phyloP scores from a whole-genome alignment of 208 protist genomes.

The Balamuthia mandrillaris region DNA sequence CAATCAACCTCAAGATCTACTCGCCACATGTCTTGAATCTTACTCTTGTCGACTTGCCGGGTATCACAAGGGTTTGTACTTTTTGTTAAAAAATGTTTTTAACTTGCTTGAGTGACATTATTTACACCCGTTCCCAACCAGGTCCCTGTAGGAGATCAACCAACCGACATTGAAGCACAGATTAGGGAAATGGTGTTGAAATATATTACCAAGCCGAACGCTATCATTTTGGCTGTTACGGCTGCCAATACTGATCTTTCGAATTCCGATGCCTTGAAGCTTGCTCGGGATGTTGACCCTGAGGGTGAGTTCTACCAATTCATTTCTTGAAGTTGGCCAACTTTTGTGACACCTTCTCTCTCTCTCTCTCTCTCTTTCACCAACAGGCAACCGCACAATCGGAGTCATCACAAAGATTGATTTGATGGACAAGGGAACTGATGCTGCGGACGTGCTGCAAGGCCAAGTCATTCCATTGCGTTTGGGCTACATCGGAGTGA shows the following conservation, averaged over 20 bases:
- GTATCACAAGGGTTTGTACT: constrained; percentile 92
- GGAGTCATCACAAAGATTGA: constrained; percentile 98
- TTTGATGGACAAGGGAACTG: constrained; percentile 94
- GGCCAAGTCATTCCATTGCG: constrained; percentile 88
- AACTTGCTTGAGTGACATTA: background rate
- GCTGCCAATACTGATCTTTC: constrained; percentile 98
- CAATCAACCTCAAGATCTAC: constrained; percentile 94
- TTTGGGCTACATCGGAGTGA: constrained; percentile 96
- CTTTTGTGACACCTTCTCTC: background rate
- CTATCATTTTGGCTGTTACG: constrained; percentile 97
- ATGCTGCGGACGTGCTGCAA: constrained; percentile 91
- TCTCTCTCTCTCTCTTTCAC: background rate
- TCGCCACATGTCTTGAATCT: constrained; percentile 93
- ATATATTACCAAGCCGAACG: constrained; percentile 92
- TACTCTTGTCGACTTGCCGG: constrained; percentile 98
- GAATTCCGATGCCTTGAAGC: constrained; percentile 95
- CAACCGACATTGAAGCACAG: constrained; percentile 92
- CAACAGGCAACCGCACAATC: constrained; percentile 88
- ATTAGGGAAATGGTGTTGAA: constrained; percentile 94
- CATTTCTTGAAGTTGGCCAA: background rate
- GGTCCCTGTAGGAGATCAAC: constrained; percentile 94
- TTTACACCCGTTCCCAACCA: background rate
- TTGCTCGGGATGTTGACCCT: constrained; percentile 95
- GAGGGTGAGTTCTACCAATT: constrained; percentile 55
- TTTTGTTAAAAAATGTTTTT: background rate